Conservation (phyloP, 805 yeast species). For the Lipomyces sp. region DNA sequence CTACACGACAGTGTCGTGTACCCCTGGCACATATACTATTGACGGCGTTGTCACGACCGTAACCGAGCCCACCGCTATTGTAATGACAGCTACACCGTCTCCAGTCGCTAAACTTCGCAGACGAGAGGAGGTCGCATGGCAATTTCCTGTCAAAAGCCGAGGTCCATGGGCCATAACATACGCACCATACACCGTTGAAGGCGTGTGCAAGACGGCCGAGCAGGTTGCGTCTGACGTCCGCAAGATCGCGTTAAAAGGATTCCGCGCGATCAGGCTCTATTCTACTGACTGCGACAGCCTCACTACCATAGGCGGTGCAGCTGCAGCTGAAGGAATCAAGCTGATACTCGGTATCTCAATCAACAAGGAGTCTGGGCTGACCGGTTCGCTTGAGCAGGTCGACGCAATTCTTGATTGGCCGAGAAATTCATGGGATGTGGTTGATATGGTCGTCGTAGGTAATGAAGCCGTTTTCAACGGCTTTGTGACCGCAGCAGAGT, state of each 20-base stretch:
- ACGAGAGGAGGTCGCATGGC: constrained; percentile 15
- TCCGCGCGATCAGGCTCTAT: constrained; percentile 71
- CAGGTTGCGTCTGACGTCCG: constrained; percentile 64
- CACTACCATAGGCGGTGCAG: constrained; percentile 51
- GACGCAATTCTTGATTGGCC: constrained; percentile 56
- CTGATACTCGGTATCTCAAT: constrained; percentile 92
- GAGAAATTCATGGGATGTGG: constrained; percentile 61
- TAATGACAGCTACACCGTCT: constrained; percentile 57
- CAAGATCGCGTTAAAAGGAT: constrained; percentile 63
- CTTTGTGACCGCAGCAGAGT: constrained; percentile 64
- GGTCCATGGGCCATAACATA: constrained; percentile 46
- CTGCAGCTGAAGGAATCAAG: constrained; percentile 51
- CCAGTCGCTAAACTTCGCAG: constrained; percentile 16
- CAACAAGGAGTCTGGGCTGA: constrained; percentile 58
- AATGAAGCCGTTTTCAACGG: constrained; percentile 81
- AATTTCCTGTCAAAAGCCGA: constrained; percentile 6
- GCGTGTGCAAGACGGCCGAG: constrained; percentile 65
- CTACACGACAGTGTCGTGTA: constrained; percentile 25
- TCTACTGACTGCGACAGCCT: constrained; percentile 85
- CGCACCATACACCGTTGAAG: constrained; percentile 62
- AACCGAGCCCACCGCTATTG: constrained; percentile 37
- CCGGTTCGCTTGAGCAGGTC: constrained; percentile 58
- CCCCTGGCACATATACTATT: constrained; percentile 26
- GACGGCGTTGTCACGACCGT: constrained; percentile 22
- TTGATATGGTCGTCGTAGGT: constrained; percentile 80